phyloP scores from a whole-genome alignment of 208 protist genomes.

The Ichthyophonus hoferi region DNA sequence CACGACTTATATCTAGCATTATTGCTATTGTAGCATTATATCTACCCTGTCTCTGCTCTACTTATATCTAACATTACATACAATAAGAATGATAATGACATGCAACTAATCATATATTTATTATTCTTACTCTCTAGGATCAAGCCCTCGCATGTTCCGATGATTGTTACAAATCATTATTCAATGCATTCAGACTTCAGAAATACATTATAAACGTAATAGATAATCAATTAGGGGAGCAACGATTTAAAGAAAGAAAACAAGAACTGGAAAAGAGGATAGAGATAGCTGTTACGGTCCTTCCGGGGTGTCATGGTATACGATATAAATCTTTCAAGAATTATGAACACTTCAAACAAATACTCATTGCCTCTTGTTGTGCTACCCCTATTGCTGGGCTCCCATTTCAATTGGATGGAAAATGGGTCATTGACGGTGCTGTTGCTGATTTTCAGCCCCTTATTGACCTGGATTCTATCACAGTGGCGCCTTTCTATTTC shows the following conservation, averaged over 20 bases:
- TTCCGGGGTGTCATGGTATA: constrained; percentile 59
- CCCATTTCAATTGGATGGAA: constrained; percentile 66
- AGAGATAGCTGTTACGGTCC: constrained; percentile 66
- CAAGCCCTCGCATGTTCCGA: constrained; percentile 11
- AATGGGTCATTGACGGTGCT: constrained; percentile 71
- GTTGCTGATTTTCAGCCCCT: constrained; percentile 67
- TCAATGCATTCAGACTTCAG: constrained; percentile 23
- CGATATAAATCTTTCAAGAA: constrained; percentile 56
- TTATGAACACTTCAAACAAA: constrained; percentile 61
- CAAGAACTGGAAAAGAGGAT: constrained; percentile 50
- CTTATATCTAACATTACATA: too few relatives aligned
- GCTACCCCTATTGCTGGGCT: constrained; percentile 68
- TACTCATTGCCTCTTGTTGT: constrained; percentile 67
- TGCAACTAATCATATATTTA: too few relatives aligned
- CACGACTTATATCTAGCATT: too few relatives aligned
- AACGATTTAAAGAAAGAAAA: background rate
- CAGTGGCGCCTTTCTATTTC: constrained; percentile 74
- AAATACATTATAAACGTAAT: constrained; percentile 30
- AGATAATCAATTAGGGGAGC: background rate
- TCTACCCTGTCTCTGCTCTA: too few relatives aligned
- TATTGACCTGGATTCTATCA: constrained; percentile 63
- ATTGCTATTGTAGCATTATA: too few relatives aligned
- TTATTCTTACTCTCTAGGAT: constrained; percentile 5
- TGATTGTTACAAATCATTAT: background rate
- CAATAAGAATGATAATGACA: too few relatives aligned